These are phyloP conservation scores for Pleurotus tuoliensis DNA, from an alignment of 768 basidiomycete species.

Conservation along the genomic window DNA sequence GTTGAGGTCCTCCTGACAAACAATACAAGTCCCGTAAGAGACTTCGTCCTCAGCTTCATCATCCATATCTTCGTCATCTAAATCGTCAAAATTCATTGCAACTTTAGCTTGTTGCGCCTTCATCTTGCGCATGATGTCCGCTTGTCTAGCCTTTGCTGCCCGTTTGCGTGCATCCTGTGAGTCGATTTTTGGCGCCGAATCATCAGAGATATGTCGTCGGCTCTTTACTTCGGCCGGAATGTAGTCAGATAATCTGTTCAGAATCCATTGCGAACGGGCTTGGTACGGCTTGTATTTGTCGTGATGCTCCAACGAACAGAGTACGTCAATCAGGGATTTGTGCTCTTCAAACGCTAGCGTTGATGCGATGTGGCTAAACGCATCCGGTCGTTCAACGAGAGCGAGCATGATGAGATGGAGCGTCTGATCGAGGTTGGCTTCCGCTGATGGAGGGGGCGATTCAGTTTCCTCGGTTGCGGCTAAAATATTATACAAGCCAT, in stretches of 20 bases:
- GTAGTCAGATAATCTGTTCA: conserved; percentile 53
- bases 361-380: conserved; percentile 59
- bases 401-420: conserved; percentile 86
- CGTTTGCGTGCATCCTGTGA: conserved; percentile 71
- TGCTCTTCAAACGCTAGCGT: conserved; percentile 52
- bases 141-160: conserved; percentile 88
- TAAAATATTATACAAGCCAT: conserved; percentile 72
- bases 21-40: conserved; percentile 91
- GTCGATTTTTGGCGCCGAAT: conserved; percentile 31
- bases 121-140: conserved; percentile 94
- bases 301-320: conserved; percentile 77
- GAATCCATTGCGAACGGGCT: conserved; percentile 71
- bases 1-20: conserved; percentile 93
- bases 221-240: conserved; percentile 54
- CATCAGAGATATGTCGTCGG: conserved; percentile 41
- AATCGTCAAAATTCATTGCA: conserved; percentile 73
- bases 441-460: conserved; percentile 68
- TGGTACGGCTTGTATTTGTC: conserved; percentile 72
- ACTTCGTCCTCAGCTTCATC: conserved; percentile 43
- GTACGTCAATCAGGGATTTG: conserved; percentile 62
- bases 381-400: conserved; percentile 61
- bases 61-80: conserved; percentile 63
- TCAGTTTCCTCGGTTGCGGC: conserved; percentile 57
- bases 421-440: conserved; percentile 87
- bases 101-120: conserved; percentile 89